Base-by-base conservation (phyloP, 768 basidiomycete genomes). In the Suillus cothurnatus region DNA sequence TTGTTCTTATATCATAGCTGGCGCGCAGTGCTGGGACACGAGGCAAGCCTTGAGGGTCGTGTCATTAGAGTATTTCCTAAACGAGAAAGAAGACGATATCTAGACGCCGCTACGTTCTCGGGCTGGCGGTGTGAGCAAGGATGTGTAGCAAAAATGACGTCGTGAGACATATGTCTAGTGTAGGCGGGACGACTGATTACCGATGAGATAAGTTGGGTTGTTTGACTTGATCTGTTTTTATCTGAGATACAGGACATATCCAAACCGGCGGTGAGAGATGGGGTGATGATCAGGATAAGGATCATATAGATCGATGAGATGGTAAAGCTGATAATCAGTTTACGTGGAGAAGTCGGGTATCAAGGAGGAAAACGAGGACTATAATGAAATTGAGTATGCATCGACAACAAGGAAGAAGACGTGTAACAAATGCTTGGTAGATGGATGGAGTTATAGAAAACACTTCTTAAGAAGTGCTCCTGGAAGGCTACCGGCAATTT, bases 11-110 rank as follows among this genome's bases (percentile, higher is more conserved):
- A 39, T 57, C 50, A 61, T 60, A 64, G 61, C 32, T 45, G 39
- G n/a, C 9, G 66, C 53, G 67, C 50, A n/a, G 58, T 63, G 61
- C 28, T 56, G 45, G 38, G 52, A 59, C 69, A 71, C 57, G 71
- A 73, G 69, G 69, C 47, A 63, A 55, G 69, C 73, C 74, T 76
- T 68, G 69, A 74, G 73, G 73, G 19, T 55, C 38, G 60, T 45
- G 67, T 26, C 23, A 7, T 38, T 34, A 14, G 66, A 72, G 68
- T 0, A 28, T 2, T 31, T 65, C 68, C 11, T 2, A 65, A 75
- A 58, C 39, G 61, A 74, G 69, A 74, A 26, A 52, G 61, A 6
- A 3, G n/a, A 47, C 31, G 63, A 64, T 67, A 67, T 61, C 58
- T 64, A 61, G 59, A 34, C 50, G 66, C 59, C 58, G 7, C 23